Percentiles rank a stretch among this genome's conserved stretches.
Evolutionary conservation across 306 rosid genomes (phyloP).

Genomic region (Quercus alba): DNA sequence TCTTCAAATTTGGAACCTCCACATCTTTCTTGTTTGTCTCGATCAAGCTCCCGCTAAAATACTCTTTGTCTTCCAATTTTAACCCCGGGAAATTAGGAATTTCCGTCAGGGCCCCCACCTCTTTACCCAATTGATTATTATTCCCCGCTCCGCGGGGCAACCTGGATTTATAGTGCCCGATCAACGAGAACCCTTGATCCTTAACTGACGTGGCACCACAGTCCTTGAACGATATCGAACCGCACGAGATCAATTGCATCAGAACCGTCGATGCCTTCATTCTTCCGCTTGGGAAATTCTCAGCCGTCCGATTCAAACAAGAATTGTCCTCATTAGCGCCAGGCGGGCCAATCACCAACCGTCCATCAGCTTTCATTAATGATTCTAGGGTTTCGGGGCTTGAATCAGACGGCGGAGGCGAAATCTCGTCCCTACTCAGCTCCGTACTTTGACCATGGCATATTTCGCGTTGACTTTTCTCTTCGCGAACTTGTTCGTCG

Average conservation of each 20-base stretch:
- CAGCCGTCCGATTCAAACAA: slow-evolving; percentile 36
- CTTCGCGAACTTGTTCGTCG: neutral
- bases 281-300: slow-evolving; percentile 50
- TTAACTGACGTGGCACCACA: slow-evolving; percentile 43
- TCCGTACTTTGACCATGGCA: slow-evolving; percentile 55
- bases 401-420: slow-evolving; percentile 98
- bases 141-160: slow-evolving; percentile 51
- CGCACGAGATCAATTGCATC: slow-evolving; percentile 79
- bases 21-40: slow-evolving; percentile 50
- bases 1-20: slow-evolving; percentile 53
- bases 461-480: slow-evolving; percentile 15
- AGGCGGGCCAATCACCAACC: slow-evolving; percentile 41
- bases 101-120: slow-evolving; percentile 41
- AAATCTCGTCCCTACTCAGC: slow-evolving; percentile 80
- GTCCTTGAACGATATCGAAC: slow-evolving; percentile 79
- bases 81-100: slow-evolving; percentile 43
- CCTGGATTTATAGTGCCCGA: slow-evolving; percentile 62
- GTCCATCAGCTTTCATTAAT: slow-evolving; percentile 74
- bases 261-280: slow-evolving; percentile 78
- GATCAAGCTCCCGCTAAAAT: slow-evolving; percentile 88
- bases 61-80: slow-evolving; percentile 82
- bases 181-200: slow-evolving; percentile 61
- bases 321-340: slow-evolving; percentile 13
- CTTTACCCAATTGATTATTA: slow-evolving; percentile 28
- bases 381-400: slow-evolving; percentile 92